Evolutionary conservation across 2,329 filamentous ascomycete species (phyloP).

Genomic region (Penicillium sclerotigenum): DNA sequence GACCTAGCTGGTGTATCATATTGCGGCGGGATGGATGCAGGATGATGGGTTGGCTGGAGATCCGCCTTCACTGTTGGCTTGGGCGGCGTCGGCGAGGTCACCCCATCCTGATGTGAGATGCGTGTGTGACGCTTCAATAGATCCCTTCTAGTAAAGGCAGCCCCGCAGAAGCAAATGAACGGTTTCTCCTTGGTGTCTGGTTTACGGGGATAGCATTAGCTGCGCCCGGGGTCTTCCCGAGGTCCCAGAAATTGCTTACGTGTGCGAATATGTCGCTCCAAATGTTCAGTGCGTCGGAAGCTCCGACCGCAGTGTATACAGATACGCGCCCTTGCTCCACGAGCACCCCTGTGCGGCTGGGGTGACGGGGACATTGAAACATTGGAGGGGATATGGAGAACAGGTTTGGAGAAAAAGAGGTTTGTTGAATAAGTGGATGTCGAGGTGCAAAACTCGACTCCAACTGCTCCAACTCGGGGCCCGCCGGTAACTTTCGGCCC

Average conservation of each 20-base stretch:
- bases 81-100: constrained; percentile 31
- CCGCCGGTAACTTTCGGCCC: constrained; percentile 5
- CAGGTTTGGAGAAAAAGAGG: constrained; percentile 22
- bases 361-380: constrained; percentile 34
- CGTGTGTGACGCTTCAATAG: constrained; percentile 35
- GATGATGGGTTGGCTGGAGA: constrained; percentile 19
- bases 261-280: constrained; percentile 37
- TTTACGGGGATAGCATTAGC: constrained; percentile 1
- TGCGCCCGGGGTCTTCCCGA: background rate
- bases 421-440: constrained; percentile 11
- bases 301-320: constrained; percentile 35
- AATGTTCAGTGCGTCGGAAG: constrained; percentile 36
- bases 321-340: constrained; percentile 32
- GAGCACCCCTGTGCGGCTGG: constrained; percentile 22
- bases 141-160: constrained; percentile 36
- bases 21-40: constrained; percentile 13
- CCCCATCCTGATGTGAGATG: constrained; percentile 33
- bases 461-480: constrained; percentile 16
- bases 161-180: constrained; percentile 37
- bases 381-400: constrained; percentile 26
- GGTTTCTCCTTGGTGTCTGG: constrained; percentile 38
- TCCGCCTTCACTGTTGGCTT: constrained; percentile 18
- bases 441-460: constrained; percentile 17
- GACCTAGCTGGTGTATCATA: constrained; percentile 24
- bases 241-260: constrained; percentile 29